These are phyloP conservation scores for Mycena venus DNA, from an alignment of 768 basidiomycete genomes.

Conservation along the genomic window DNA sequence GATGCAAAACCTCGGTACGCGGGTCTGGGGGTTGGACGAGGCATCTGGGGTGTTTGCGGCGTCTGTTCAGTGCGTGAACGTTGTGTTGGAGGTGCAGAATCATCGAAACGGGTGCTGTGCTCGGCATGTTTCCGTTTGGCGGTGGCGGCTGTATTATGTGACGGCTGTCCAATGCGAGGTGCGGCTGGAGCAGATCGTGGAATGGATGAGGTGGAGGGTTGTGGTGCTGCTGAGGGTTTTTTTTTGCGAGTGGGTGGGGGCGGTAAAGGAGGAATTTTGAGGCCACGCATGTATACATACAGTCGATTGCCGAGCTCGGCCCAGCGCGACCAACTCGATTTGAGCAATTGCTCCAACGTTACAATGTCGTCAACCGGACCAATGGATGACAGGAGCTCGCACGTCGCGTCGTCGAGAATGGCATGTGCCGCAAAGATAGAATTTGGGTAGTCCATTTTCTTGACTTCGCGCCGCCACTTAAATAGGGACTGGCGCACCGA, in stretches of 20 bases:
- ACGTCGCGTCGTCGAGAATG: conserved; percentile 5
- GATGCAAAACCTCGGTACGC: too few species aligned
- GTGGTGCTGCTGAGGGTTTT: background rate
- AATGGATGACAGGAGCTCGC: background rate
- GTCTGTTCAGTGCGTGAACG: too few species aligned
- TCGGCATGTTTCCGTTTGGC: too few species aligned
- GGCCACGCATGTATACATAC: background rate
- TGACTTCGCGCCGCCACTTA: background rate
- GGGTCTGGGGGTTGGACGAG: too few species aligned
- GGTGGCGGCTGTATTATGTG: too few species aligned
- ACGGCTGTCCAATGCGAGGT: too few species aligned
- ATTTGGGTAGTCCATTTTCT: background rate
- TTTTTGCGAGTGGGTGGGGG: too few species aligned
- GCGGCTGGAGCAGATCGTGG: background rate
- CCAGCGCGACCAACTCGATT: conserved; percentile 5
- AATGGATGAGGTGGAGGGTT: background rate
- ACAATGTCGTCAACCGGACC: background rate
- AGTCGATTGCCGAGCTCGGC: background rate
- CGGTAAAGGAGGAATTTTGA: background rate
- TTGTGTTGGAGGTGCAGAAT: too few species aligned
- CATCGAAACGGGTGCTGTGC: too few species aligned
- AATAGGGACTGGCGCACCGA: background rate
- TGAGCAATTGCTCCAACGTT: background rate
- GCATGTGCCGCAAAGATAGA: background rate
- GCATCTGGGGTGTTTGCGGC: too few species aligned